phyloP scores from a whole-genome alignment of 2,329 filamentous ascomycete genomes.

The Pyrenophora seminiperda region DNA sequence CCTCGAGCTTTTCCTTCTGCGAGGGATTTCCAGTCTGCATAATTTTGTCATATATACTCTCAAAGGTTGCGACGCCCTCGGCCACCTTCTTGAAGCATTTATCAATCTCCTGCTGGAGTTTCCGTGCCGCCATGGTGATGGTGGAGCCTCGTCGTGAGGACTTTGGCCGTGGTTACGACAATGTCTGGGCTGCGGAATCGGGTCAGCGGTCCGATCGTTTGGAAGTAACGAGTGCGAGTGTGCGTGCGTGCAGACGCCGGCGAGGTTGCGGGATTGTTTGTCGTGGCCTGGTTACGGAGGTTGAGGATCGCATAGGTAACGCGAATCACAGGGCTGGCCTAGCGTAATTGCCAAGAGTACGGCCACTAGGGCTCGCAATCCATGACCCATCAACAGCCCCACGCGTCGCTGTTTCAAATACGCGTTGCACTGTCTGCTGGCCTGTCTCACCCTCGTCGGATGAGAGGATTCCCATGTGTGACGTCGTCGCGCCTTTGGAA shows the following conservation, averaged over 20 bases:
- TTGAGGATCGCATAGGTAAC: conserved; percentile 31
- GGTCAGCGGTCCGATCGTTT: conserved; percentile 15
- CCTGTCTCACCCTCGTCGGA: conserved; percentile 11
- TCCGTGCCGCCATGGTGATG: conserved; percentile 84
- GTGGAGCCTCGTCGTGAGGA: conserved; percentile 43
- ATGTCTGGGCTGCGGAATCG: conserved; percentile 9
- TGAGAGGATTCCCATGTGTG: conserved; percentile 11
- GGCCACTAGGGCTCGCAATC: conserved; percentile 5
- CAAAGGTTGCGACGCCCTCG: conserved; percentile 90
- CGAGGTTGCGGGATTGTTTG: conserved; percentile 25
- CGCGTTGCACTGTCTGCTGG: conserved; percentile 11
- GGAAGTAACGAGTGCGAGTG: conserved; percentile 16
- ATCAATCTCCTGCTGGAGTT: conserved; percentile 97
- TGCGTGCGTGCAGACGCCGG: conserved; percentile 27
- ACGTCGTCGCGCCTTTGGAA: conserved; percentile 6
- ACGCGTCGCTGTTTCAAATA: conserved; percentile 21
- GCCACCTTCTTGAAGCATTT: conserved; percentile 99
- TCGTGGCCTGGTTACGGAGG: conserved; percentile 33
- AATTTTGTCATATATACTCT: conserved; percentile 97
- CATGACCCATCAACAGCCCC: conserved; percentile 6
- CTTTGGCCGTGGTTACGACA: conserved; percentile 19
- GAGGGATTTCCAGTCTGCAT: conserved; percentile 88
- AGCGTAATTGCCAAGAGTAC: conserved; percentile 30
- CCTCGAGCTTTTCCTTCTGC: conserved; percentile 97
- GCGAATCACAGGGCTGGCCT: conserved; percentile 29